These are phyloP conservation scores for Larix kaempferi DNA, from an alignment of 75 land plant genomes.

Conservation along the genomic window DNA sequence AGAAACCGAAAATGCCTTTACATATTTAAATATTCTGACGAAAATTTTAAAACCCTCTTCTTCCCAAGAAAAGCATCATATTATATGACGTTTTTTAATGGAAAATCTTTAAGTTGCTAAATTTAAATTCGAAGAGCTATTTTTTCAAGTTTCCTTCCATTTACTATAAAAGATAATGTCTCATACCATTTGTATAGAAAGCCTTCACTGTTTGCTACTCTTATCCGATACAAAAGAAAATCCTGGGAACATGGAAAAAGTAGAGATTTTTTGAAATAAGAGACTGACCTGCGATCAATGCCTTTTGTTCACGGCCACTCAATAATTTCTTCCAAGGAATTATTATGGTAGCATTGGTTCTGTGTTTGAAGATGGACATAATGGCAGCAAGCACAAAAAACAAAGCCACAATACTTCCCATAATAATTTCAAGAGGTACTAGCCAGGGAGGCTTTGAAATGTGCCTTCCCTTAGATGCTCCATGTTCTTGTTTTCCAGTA, in stretches of 20 bases:
- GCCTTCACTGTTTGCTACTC: neutral
- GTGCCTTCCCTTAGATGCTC: neutral
- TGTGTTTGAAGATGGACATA: conserved; percentile 7
- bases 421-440: conserved; percentile 20
- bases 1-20: too few relatives aligned
- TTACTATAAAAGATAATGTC: neutral
- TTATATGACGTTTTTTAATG: neutral
- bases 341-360: conserved; percentile 5
- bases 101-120: neutral
- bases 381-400: conserved; percentile 4
- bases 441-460: conserved; percentile 13
- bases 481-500: neutral
- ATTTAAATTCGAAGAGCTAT: too few relatives aligned
- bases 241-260: neutral
- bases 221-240: neutral
- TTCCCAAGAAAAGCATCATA: neutral
- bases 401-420: conserved; percentile 13
- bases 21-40: too few relatives aligned
- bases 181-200: neutral
- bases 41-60: neutral
- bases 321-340: conserved; percentile 21
- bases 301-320: conserved; percentile 15
- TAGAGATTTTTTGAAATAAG: neutral
- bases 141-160: too few relatives aligned
- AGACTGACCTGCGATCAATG: conserved; percentile 33